Evolutionary conservation across 73 alveolate species (phyloP).

Genomic region (Durusdinium trenchii): DNA sequence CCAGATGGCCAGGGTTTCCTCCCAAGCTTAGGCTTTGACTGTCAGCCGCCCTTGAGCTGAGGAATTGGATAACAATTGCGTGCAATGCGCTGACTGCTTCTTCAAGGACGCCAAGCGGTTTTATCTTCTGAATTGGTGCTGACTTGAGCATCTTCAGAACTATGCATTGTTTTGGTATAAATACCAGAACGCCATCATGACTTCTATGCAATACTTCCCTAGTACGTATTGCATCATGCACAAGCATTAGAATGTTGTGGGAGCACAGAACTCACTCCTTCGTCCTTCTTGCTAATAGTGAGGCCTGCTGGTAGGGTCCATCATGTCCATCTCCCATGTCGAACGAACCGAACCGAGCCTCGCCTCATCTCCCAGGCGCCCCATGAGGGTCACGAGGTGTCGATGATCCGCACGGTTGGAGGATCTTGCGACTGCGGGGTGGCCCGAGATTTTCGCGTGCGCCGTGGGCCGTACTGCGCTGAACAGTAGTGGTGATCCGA

Average conservation of each 20-base stretch:
- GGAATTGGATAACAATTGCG: conserved; percentile 57
- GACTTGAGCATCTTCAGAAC: neutral
- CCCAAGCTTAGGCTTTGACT: neutral
- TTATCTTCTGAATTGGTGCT: neutral
- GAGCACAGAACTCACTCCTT: no score
- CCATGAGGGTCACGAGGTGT: conserved; percentile 82
- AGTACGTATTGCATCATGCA: no score
- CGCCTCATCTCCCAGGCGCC: conserved; percentile 1
- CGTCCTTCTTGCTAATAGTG: no score
- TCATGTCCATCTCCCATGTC: no score
- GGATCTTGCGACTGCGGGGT: conserved; percentile 75
- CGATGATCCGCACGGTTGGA: conserved; percentile 42
- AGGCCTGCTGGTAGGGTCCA: no score
- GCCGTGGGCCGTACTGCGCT: no score
- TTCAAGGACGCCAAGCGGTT: conserved; percentile 54
- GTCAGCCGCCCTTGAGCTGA: neutral
- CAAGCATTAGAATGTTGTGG: neutral
- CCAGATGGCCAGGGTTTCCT: neutral
- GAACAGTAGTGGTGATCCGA: no score
- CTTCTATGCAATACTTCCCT: no score
- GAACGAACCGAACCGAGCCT: no score
- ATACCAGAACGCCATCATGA: no score
- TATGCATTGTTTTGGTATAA: no score
- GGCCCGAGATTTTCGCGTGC: neutral
- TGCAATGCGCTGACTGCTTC: conserved; percentile 75